Evolutionary conservation across 2,329 filamentous ascomycete genomes (phyloP).

Genomic region (Calonectria pseudoturangicola): DNA sequence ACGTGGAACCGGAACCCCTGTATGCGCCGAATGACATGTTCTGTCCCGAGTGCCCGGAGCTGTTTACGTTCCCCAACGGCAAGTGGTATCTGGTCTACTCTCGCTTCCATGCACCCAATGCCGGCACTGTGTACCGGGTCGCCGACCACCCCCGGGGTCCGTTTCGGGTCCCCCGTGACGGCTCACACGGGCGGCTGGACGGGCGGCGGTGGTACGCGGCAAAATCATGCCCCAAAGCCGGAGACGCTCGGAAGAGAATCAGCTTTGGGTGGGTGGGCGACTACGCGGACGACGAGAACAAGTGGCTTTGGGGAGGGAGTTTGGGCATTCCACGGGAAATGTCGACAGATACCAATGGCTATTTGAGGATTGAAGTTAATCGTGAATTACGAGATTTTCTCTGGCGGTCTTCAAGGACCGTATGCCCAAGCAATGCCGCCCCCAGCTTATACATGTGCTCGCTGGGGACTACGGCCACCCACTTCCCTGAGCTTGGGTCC

Average conservation of each 20-base stretch:
- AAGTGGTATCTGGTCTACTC: conserved; percentile 61
- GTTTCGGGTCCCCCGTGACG: conserved; percentile 59
- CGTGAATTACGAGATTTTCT: conserved; percentile 50
- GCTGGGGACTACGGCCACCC: conserved; percentile 51
- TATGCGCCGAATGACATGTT: conserved; percentile 60
- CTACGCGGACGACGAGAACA: conserved; percentile 56
- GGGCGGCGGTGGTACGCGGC: conserved; percentile 61
- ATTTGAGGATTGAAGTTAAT: conserved; percentile 52
- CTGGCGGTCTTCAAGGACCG: conserved; percentile 42
- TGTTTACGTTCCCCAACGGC: conserved; percentile 58
- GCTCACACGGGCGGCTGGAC: conserved; percentile 59
- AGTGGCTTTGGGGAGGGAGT: conserved; percentile 63
- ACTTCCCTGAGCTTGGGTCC: conserved; percentile 50
- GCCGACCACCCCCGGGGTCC: conserved; percentile 59
- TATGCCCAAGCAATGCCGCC: conserved; percentile 49
- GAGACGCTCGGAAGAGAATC: conserved; percentile 54
- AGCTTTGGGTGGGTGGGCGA: conserved; percentile 61
- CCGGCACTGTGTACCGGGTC: conserved; percentile 60
- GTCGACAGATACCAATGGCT: conserved; percentile 53
- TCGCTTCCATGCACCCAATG: conserved; percentile 58
- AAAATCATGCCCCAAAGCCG: conserved; percentile 58
- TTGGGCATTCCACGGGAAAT: conserved; percentile 58
- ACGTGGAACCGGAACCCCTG: conserved; percentile 55
- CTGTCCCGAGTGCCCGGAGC: conserved; percentile 62
- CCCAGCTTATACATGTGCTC: conserved; percentile 53